phyloP scores from a whole-genome alignment of 2,329 filamentous ascomycete genomes.

The Botrytis sinoallii region DNA sequence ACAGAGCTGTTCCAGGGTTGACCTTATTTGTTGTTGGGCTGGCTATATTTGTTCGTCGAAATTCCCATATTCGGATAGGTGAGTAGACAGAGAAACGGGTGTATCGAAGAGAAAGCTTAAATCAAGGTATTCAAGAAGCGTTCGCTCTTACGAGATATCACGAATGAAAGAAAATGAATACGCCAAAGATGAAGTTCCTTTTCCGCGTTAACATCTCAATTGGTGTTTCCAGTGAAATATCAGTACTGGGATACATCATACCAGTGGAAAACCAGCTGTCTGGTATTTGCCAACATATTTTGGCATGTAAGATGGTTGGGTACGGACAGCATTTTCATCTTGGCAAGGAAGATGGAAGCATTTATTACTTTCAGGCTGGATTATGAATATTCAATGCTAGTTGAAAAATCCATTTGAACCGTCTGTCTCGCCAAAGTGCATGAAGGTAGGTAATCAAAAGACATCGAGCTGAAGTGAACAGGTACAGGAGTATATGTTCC shows the following conservation, averaged over 20 bases:
- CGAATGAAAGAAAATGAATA: neutral
- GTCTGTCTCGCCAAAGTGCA: neutral
- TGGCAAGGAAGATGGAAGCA: neutral
- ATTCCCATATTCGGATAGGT: neutral
- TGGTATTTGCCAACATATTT: neutral
- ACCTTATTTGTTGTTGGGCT: neutral
- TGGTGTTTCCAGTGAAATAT: neutral
- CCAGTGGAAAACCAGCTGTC: neutral
- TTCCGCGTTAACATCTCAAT: too few species aligned
- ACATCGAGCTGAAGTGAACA: neutral
- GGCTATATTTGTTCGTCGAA: neutral
- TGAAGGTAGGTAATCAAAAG: too few species aligned
- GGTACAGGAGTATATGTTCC: neutral
- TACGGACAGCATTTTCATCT: neutral
- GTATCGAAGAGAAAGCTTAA: neutral
- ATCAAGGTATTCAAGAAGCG: neutral
- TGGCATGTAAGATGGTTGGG: neutral
- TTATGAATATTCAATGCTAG: neutral
- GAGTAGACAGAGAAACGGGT: neutral
- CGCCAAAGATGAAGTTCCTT: neutral
- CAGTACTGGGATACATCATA: neutral
- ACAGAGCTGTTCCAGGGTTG: neutral
- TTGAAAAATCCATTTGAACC: neutral
- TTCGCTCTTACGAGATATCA: neutral
- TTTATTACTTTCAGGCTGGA: neutral